Evolutionary conservation across 2,329 filamentous ascomycete genomes (phyloP).

Genomic region (Botrytis pseudocinerea): DNA sequence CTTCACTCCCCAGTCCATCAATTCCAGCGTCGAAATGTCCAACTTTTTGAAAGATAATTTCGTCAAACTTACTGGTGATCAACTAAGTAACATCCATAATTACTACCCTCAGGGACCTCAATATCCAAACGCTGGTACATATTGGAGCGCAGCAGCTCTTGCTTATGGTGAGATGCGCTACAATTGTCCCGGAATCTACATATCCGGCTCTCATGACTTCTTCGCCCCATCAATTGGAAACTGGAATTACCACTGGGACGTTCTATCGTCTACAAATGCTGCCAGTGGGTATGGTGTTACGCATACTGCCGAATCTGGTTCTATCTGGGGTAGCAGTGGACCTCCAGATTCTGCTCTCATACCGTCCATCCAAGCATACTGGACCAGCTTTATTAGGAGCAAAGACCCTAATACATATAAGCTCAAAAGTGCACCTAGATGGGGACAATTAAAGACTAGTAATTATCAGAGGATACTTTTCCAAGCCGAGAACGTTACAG

Average conservation of each 20-base stretch:
- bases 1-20: slow-evolving; percentile 55
- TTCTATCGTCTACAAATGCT: slow-evolving; percentile 57
- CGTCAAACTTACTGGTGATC: slow-evolving; percentile 51
- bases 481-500: slow-evolving; percentile 3
- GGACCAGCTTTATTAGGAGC: slow-evolving; percentile 68
- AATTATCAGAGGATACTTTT: slow-evolving; percentile 10
- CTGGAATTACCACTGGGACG: slow-evolving; percentile 66
- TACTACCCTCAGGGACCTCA: slow-evolving; percentile 54
- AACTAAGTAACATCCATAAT: slow-evolving; percentile 53
- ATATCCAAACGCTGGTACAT: slow-evolving; percentile 52
- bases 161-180: slow-evolving; percentile 67
- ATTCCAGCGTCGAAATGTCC: slow-evolving; percentile 51
- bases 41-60: slow-evolving; percentile 60
- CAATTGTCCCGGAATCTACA: slow-evolving; percentile 61
- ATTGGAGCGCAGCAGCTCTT: slow-evolving; percentile 58
- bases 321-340: slow-evolving; percentile 58
- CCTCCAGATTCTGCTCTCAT: slow-evolving; percentile 42
- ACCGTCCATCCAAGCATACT: slow-evolving; percentile 66
- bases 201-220: slow-evolving; percentile 40
- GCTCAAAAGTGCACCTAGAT: slow-evolving; percentile 48
- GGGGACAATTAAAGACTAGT: slow-evolving; percentile 43
- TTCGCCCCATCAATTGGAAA: slow-evolving; percentile 40
- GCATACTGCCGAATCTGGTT: slow-evolving; percentile 65
- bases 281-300: slow-evolving; percentile 59
- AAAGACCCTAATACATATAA: slow-evolving; percentile 63